Base-by-base conservation (phyloP, 306 rosid genomes). In the Cucurbita pepo region DNA sequence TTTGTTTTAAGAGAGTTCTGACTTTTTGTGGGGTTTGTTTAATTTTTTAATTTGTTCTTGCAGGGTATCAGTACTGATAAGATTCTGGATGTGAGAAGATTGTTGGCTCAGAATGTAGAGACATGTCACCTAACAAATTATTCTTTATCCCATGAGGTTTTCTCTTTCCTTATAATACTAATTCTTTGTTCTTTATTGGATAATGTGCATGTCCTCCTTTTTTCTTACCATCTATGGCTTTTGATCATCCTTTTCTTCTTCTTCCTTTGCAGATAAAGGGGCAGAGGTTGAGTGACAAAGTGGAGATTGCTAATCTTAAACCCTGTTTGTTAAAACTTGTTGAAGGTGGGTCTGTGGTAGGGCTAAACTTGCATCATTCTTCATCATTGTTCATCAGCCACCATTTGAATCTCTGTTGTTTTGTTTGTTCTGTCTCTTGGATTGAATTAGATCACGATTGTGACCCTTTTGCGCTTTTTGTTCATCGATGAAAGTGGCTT, bases 51-150 rank as follows among this genome's bases (percentile, higher is more conserved):
- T 53, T 57, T 16, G 34, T 73, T 57, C 4, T 18, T 43, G 16
- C 18, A 90, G 98, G 97, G 96, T 65, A 94, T 94, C 89, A 87
- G 90, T 36, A 90, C 98, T 38, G 97, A 94, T 77, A 94, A 82
- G 94, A 90, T 94, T 78, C 90, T 89, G 7, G 98, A 94, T 86
- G 92, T 89, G 3, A 90, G 83, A 54, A 87, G 85, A 76, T 82
- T 94, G 51, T 76, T 94, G 82, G 98, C 96, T 81, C 90, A 81
- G 71, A 87, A 94, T 72, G 89, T 87, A 64, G 95, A 89, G 44
- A 94, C 98, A 38, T 94, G 95, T 84, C 95, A 94, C 76, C 83
- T 89, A 40, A 94, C 98, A 52, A 94, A 85, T 78, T 94, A 82
- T 83, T 90, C 97, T 77, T 62, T 94, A 47, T 86, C 91, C 66